Evolutionary conservation across 768 basidiomycete genomes (phyloP).

Genomic region (Tephrocybe sp.): DNA sequence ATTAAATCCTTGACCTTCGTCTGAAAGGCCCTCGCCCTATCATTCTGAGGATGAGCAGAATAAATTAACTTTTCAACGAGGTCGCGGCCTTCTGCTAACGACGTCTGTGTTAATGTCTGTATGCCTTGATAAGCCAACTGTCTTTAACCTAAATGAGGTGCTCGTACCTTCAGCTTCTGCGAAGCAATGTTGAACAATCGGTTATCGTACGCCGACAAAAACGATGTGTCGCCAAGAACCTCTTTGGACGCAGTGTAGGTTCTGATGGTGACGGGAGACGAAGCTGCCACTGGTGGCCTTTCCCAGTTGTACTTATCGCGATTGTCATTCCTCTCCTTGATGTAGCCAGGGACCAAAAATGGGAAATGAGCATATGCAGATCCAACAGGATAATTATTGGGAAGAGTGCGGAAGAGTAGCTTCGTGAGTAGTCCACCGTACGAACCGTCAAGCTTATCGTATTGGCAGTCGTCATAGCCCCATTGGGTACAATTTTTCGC

Average conservation of each 20-base stretch:
- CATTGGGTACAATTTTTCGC: conserved; percentile 75
- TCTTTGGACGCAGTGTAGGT: conserved; percentile 30
- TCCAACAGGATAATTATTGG: conserved; percentile 60
- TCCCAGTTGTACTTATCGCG: conserved; percentile 55
- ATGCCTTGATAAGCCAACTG: conserved; percentile 1
- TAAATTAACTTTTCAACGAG: conserved; percentile 14
- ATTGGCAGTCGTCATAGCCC: conserved; percentile 74
- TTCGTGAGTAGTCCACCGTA: conserved; percentile 74
- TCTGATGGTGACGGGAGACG: conserved; percentile 25
- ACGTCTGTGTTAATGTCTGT: neutral
- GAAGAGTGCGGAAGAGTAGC: conserved; percentile 70
- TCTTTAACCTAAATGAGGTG: conserved; percentile 11
- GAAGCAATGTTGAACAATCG: conserved; percentile 29
- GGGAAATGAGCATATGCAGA: conserved; percentile 81
- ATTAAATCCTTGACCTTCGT: conserved; percentile 32
- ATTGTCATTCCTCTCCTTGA: conserved; percentile 33
- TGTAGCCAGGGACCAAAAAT: conserved; percentile 59
- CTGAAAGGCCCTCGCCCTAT: conserved; percentile 28
- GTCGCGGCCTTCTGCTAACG: conserved; percentile 2
- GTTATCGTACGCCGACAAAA: conserved; percentile 29
- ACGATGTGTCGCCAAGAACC: conserved; percentile 29
- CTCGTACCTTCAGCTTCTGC: conserved; percentile 20
- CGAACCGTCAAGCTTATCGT: conserved; percentile 62
- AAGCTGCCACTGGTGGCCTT: conserved; percentile 36
- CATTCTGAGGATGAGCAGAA: neutral